Conservation (phyloP, 2,329 filamentous ascomycete species). For the Penicillium sp. region DNA sequence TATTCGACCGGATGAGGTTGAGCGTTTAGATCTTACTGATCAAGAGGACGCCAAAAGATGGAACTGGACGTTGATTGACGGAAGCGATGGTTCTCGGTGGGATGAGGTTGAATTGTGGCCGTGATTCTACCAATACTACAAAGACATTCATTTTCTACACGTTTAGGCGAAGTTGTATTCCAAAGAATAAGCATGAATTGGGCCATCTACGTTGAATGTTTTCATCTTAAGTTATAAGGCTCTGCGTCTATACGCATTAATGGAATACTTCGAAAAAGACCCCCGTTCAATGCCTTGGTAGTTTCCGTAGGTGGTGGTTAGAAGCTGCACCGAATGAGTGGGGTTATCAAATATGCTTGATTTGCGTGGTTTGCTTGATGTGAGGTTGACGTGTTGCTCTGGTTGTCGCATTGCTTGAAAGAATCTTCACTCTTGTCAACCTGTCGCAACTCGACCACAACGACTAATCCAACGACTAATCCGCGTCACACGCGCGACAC, state of each 20-base stretch:
- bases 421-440: neutral
- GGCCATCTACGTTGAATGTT: neutral
- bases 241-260: neutral
- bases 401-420: neutral
- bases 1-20: conserved; percentile 77
- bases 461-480: neutral
- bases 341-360: neutral
- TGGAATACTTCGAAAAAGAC: too few species aligned
- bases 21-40: conserved; percentile 70
- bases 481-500: neutral
- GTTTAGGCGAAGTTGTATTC: neutral
- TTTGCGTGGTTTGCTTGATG: neutral
- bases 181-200: neutral
- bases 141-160: neutral
- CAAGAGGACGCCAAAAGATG: conserved; percentile 63
- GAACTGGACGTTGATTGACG: conserved; percentile 62
- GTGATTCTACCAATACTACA: conserved; percentile 27
- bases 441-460: neutral
- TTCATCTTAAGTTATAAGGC: neutral
- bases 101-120: conserved; percentile 69
- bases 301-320: neutral
- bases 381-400: too few species aligned
- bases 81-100: conserved; percentile 56
- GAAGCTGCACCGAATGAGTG: too few species aligned
- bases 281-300: neutral